Percentiles rank a stretch among this genome's conserved stretches.
These are phyloP conservation scores for Diversispora epigaea DNA, from an alignment of 192 early-diverging fungal genomes.

Conservation along the genomic window DNA sequence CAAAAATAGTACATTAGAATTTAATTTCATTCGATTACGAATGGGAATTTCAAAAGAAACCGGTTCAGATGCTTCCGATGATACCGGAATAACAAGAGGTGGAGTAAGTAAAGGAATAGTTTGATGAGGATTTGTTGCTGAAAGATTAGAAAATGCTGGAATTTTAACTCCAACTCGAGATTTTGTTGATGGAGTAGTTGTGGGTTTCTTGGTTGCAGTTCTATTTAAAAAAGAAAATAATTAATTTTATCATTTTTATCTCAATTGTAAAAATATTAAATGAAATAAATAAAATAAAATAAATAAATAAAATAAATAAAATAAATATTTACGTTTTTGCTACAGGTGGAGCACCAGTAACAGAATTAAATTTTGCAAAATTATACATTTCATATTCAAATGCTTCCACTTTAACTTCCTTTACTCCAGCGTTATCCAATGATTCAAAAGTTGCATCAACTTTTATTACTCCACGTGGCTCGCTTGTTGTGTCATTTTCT, in stretches of 20 bases:
- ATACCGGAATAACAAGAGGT: constrained; percentile 15
- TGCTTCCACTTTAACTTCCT: constrained; percentile 33
- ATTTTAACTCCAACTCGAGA: constrained; percentile 11
- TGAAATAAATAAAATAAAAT: background rate
- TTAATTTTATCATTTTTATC: background rate
- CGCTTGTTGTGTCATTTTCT: background rate
- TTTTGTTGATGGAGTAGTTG: background rate
- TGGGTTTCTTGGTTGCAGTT: background rate
- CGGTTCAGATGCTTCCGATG: background rate
- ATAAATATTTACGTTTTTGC: constrained; percentile 1
- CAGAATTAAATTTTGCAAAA: constrained; percentile 24
- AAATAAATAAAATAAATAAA: background rate
- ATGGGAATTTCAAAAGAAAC: constrained; percentile 33
- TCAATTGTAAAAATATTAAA: background rate
- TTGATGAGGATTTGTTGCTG: constrained; percentile 28
- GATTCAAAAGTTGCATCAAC: constrained; percentile 30
- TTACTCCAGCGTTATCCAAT: constrained; percentile 22
- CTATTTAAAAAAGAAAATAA: background rate
- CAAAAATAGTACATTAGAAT: constrained; percentile 26
- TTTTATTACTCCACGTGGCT: constrained; percentile 15
- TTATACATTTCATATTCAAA: constrained; percentile 36
- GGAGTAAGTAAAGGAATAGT: constrained; percentile 21
- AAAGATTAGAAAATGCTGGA: constrained; percentile 28
- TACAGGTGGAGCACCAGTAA: background rate
- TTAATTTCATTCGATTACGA: constrained; percentile 13